phyloP scores from a whole-genome alignment of 2,329 filamentous ascomycete genomes.

The Rhinocladiella mackenziei region DNA sequence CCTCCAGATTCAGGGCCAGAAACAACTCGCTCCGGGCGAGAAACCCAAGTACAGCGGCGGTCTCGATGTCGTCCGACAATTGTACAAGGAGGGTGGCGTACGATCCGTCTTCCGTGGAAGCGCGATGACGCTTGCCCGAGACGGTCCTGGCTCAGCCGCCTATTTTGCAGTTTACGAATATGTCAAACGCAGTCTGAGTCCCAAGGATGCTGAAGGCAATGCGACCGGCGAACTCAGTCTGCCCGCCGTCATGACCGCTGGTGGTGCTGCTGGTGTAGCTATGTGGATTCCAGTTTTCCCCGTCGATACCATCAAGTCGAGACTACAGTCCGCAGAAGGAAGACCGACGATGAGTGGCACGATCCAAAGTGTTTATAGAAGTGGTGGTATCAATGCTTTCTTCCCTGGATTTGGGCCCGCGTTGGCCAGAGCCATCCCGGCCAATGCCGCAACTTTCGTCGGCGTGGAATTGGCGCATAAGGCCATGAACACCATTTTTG shows the following conservation, averaged over 20 bases:
- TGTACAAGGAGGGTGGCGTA: conserved; percentile 86
- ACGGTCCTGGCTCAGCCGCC: conserved; percentile 86
- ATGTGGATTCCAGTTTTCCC: conserved; percentile 99
- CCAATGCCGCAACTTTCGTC: conserved; percentile 88
- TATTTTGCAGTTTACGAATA: conserved; percentile 98
- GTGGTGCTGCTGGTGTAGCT: conserved; percentile 85
- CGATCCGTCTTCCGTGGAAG: conserved; percentile 89
- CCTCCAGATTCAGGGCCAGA: conserved; percentile 93
- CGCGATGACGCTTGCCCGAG: conserved; percentile 84
- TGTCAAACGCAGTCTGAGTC: conserved; percentile 82
- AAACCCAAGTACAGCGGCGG: conserved; percentile 89
- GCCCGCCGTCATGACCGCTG: conserved; percentile 76
- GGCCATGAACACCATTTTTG: conserved; percentile 47
- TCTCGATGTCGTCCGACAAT: conserved; percentile 83
- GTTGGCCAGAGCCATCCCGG: conserved; percentile 85
- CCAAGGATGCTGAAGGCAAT: conserved; percentile 70
- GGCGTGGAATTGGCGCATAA: conserved; percentile 51
- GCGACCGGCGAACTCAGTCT: conserved; percentile 74
- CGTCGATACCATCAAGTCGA: conserved; percentile 91
- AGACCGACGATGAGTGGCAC: conserved; percentile 76
- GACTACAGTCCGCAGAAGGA: conserved; percentile 86
- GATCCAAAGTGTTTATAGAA: conserved; percentile 74
- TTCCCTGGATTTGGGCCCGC: conserved; percentile 96
- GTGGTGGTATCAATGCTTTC: conserved; percentile 83
- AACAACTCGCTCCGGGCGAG: conserved; percentile 76